Base-by-base conservation (phyloP, 1,284 basidiomycete species). In the Sporisorium sorghi region DNA sequence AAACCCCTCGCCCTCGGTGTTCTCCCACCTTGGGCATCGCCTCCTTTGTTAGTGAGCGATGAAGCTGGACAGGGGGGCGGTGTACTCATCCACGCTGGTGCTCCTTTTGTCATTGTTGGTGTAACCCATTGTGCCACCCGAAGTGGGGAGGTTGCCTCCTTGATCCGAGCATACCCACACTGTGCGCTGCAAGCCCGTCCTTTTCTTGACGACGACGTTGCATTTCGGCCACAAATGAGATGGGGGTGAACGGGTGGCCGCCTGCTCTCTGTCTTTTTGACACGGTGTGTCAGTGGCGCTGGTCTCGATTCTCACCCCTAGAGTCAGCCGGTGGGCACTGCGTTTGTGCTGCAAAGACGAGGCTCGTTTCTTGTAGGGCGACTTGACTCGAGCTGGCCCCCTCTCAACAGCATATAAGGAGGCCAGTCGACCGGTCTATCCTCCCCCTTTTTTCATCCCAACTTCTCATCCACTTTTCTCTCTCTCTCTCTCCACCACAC, bases 161-260 rank as follows among this genome's bases (percentile, higher is more conserved):
- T n/a, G 28, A 30, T 47, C 46, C 30, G 32, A 47, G 46, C 26
- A n/a, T 30, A 11, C 9, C 37, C 46, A 47, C 46, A 19, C 28
- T 47, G n/a, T n/a, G n/a, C n/a, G n/a, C n/a, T n/a, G 26, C 46
- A 10, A 46, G 44, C 33, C 37, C 35, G 40, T 49, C 23, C 14
- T 9, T 9, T 17, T 21, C 39, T 53, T 55, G 26, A 52, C 44
- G 15, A 49, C 35, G 19, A 43, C 42, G 24, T 30, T 19, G 32
- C n/a, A 19, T 40, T 9, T 15, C 10, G n/a, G 10, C 23, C 33
- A 11, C 57, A 68, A 50, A 68, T 68, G 65, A 68, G 59, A 54
- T 62, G 44, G 65, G 65, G 65, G 48, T 51, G 32, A 57, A 28
- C 30, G 53, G 46, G 24, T 19, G 39, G 21, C 44, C 12, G n/a